Evolutionary conservation across 768 basidiomycete genomes (phyloP), one percentile per base, ranked within the genome.

Genomic region (Boletales sp.): DNA sequence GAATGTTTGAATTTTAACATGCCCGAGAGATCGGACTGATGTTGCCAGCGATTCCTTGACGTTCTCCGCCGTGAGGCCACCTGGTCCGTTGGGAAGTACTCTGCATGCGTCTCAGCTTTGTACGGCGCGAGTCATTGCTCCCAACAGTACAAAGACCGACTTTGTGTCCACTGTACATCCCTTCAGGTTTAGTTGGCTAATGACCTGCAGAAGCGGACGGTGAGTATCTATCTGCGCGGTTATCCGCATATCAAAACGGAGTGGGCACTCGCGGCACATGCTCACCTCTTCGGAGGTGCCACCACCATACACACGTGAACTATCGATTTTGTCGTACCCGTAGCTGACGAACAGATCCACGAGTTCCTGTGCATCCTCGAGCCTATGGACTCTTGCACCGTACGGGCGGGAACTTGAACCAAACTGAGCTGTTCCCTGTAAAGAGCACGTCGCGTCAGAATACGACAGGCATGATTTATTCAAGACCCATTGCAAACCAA

Each of bases 51-150:
- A 12, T 5, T 44, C 41, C 45, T 36, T 43, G 47, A 45, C 34
- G 0, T 31, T 43, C 15, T 38, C 43, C 8, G 36, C 47, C 32
- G 30, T 31, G 41, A 47, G 24, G 9, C 21, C 48, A 4, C 47
- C 51, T 2, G 44, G 17, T 24, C 2, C 13, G 10, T 1, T 0
- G 34, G 80, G 10, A 80, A 65, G 60, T 76, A 81, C 27, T 41
- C 51, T 48, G 24, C 11, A 13, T 29, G 35, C 10, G 14, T 9
- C 1, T 56, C 39, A 53, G 45, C 41, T 5, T 6, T n/a, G 14
- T 18, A 19, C 8, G 24, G 24, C 24, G 1, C 24, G 6, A 27
- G 24, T 4, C 5, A 27, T 27, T 27, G 24, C 24, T 27, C 24
- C 24, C 24, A 27, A 27, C 24, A 27, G 5, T 2, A 5, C 27